These are phyloP conservation scores for Lunularia cruciata DNA, from an alignment of 225 moss, liverwort and hornwort species.

Conservation along the genomic window DNA sequence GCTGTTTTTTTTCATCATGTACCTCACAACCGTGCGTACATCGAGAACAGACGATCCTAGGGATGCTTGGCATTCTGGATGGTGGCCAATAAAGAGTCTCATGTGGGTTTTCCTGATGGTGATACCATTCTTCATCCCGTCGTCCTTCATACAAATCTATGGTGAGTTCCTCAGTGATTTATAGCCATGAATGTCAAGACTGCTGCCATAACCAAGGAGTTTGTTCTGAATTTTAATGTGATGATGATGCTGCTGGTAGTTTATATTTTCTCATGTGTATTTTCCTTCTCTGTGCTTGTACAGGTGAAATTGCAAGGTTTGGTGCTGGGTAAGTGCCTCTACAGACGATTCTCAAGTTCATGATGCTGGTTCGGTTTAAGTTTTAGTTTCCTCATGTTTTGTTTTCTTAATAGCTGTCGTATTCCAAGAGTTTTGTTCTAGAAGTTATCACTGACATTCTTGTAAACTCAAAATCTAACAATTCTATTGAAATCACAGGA, in stretches of 20 bases:
- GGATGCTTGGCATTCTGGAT: constrained; percentile 92
- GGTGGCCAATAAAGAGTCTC: constrained; percentile 82
- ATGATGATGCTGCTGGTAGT: background rate
- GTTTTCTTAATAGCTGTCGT: background rate
- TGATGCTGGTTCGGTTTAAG: too few relatives aligned
- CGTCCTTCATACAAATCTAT: constrained; percentile 80
- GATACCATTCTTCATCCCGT: constrained; percentile 90
- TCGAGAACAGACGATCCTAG: constrained; percentile 67
- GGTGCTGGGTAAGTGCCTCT: constrained; percentile 82
- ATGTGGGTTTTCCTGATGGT: constrained; percentile 67
- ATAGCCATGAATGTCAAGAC: background rate
- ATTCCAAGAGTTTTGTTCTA: too few relatives aligned
- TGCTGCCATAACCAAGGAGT: background rate
- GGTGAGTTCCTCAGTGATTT: constrained; percentile 43
- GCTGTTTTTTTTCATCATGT: constrained; percentile 89
- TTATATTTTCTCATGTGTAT: background rate
- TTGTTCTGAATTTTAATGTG: background rate
- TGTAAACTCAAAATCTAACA: background rate
- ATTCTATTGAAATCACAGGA: constrained; percentile 31
- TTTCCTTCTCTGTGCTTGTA: background rate
- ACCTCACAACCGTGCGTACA: constrained; percentile 93
- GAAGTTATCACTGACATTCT: too few relatives aligned
- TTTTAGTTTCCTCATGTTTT: background rate
- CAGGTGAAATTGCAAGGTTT: constrained; percentile 92
- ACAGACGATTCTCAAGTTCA: background rate